Conservation (phyloP, 2,329 filamentous ascomycete genomes). For the Calycina marina region DNA sequence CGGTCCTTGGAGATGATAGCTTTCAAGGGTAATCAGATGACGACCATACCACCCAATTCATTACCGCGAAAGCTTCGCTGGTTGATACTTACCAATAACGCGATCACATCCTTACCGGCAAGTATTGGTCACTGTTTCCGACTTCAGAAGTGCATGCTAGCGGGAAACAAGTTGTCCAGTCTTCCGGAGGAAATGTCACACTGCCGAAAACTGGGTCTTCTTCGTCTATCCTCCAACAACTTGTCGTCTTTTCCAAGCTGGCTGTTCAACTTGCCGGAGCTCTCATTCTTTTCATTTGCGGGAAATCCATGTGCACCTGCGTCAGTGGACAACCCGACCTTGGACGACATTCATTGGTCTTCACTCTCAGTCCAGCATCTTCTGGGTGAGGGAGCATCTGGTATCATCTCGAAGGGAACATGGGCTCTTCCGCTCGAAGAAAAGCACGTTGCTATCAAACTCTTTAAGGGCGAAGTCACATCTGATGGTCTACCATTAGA, state of each 20-base stretch:
- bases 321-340: slow-evolving; percentile 13
- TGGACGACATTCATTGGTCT: slow-evolving; percentile 28
- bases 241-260: slow-evolving; percentile 27
- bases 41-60: slow-evolving; percentile 26
- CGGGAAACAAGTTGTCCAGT: slow-evolving; percentile 28
- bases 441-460: slow-evolving; percentile 31
- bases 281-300: slow-evolving; percentile 33
- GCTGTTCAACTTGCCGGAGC: slow-evolving; percentile 29
- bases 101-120: slow-evolving; percentile 25
- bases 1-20: slow-evolving; percentile 33
- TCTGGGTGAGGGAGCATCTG: slow-evolving; percentile 32
- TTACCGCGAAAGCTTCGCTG: slow-evolving; percentile 30
- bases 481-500: slow-evolving; percentile 33
- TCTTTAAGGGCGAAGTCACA: slow-evolving; percentile 32
- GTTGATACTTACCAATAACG: slow-evolving; percentile 34
- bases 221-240: slow-evolving; percentile 30
- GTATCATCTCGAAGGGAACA: slow-evolving; percentile 28
- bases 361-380: slow-evolving; percentile 27
- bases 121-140: slow-evolving; percentile 29
- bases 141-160: slow-evolving; percentile 34
- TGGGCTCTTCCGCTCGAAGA: slow-evolving; percentile 22
- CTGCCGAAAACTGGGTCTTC: slow-evolving; percentile 29
- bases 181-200: slow-evolving; percentile 29
- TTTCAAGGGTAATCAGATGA: slow-evolving; percentile 33
- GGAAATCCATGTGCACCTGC: slow-evolving; percentile 29